These are phyloP conservation scores for Ophiocordyceps camponoti-saundersi DNA, from an alignment of 2,329 filamentous ascomycete species.

Conservation along the genomic window DNA sequence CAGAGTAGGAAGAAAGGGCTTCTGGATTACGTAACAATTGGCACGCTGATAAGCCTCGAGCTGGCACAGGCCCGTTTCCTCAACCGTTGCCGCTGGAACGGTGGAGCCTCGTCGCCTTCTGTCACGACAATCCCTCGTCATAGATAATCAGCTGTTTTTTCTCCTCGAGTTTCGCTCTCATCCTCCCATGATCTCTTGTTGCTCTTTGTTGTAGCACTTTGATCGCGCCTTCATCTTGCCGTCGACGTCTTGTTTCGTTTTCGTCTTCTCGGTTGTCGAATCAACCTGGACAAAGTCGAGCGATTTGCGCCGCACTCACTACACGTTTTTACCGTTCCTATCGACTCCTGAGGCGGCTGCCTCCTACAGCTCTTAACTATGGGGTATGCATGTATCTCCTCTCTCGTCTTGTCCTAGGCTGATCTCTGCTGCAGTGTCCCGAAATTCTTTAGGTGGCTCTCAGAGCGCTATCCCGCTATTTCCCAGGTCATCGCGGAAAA, in stretches of 20 bases:
- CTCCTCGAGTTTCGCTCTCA: not conserved
- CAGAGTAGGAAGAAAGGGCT: not conserved
- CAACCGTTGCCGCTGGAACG: not conserved
- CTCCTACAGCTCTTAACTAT: constrained; percentile 6
- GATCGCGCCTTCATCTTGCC: not conserved
- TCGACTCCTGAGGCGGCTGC: not conserved
- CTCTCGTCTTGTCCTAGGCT: not conserved
- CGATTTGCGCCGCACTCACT: not conserved
- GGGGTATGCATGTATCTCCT: constrained; percentile 10
- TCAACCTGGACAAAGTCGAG: not conserved
- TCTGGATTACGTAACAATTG: not conserved
- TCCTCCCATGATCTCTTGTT: not conserved
- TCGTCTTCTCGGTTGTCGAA: not conserved
- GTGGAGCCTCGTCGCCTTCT: not conserved
- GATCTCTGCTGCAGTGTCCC: constrained; percentile 33
- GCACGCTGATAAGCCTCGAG: not conserved
- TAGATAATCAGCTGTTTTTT: not conserved
- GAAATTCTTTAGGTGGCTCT: constrained; percentile 98
- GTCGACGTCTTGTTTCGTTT: not conserved
- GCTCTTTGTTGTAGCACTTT: not conserved
- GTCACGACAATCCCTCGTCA: not conserved
- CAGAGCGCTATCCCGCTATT: constrained; percentile 94
- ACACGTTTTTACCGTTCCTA: not conserved
- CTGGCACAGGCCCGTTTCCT: not conserved
- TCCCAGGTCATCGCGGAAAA: constrained; percentile 98